These are phyloP conservation scores for Warburgia ugandensis DNA, from an alignment of 164 flowering plant genomes.

Conservation along the genomic window DNA sequence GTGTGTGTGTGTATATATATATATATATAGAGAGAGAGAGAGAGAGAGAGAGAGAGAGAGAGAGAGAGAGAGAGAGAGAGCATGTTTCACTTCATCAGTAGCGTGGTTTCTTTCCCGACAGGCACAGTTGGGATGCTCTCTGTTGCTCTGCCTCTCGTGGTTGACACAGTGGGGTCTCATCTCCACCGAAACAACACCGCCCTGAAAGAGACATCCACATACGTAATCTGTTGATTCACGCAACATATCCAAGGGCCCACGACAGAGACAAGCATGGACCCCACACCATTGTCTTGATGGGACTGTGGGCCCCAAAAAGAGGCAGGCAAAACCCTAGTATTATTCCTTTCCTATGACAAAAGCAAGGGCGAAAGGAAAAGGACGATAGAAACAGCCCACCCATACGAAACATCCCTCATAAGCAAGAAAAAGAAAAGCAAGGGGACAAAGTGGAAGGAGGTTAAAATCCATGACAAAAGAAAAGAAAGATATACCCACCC, in stretches of 20 bases:
- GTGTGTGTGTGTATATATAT: background rate
- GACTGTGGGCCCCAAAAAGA: constrained; percentile 36
- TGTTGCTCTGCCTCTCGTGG: background rate
- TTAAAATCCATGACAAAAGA: constrained; percentile 24
- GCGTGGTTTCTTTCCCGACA: background rate
- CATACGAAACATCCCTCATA: constrained; percentile 14
- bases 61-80: constrained; percentile 7
- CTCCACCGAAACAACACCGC: constrained; percentile 53
- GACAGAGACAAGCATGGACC: constrained; percentile 33
- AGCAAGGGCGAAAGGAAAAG: constrained; percentile 43
- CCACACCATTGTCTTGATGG: constrained; percentile 20
- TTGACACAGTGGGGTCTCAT: constrained; percentile 37
- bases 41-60: constrained; percentile 7
- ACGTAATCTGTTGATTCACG: constrained; percentile 35
- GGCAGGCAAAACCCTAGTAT: constrained; percentile 29
- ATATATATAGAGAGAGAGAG: constrained; percentile 7
- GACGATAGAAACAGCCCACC: constrained; percentile 50
- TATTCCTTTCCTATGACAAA: constrained; percentile 52
- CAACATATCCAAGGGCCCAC: constrained; percentile 30
- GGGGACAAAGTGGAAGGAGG: constrained; percentile 40
- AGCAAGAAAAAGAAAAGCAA: constrained; percentile 1
- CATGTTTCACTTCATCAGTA: background rate
- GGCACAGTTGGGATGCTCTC: background rate
- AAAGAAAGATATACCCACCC: constrained; percentile 17
- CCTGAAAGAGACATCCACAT: constrained; percentile 38